Evolutionary conservation across 140 eudicot species (phyloP).

Genomic region (Erigeron philadelphicus): DNA sequence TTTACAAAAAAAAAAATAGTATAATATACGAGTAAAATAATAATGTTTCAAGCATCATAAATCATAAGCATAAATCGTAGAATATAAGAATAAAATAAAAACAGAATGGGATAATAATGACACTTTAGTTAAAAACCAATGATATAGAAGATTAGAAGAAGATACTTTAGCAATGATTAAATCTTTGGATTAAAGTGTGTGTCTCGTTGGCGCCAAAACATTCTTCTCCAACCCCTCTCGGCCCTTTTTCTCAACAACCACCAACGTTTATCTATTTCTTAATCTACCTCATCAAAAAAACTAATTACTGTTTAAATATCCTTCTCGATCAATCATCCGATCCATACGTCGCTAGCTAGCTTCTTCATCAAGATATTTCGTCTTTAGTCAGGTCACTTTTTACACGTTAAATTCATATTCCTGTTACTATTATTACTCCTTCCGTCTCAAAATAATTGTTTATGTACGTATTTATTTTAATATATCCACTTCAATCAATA

Average conservation of each 20-base stretch:
- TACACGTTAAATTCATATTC: no score
- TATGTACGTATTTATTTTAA: no score
- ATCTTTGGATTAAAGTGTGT: constrained; percentile 28
- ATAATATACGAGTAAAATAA: no score
- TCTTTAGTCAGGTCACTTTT: no score
- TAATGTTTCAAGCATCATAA: background rate
- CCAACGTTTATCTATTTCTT: background rate
- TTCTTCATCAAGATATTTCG: background rate
- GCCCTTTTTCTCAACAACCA: constrained; percentile 10
- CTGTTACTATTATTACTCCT: no score
- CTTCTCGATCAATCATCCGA: constrained; percentile 5
- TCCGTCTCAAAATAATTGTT: background rate
- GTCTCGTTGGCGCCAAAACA: constrained; percentile 37
- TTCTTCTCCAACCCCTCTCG: constrained; percentile 23
- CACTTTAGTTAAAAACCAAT: constrained; percentile 8
- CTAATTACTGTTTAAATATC: constrained; percentile 4
- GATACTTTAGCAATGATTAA: constrained; percentile 27
- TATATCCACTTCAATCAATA: no score
- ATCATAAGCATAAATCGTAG: background rate
- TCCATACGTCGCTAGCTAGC: background rate
- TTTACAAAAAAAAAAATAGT: background rate
- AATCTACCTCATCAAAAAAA: background rate
- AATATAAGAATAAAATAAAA: background rate
- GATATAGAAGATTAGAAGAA: background rate
- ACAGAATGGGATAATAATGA: background rate